These are phyloP conservation scores for Kwoniella shandongensis DNA, from an alignment of 768 basidiomycete species.

Conservation along the genomic window DNA sequence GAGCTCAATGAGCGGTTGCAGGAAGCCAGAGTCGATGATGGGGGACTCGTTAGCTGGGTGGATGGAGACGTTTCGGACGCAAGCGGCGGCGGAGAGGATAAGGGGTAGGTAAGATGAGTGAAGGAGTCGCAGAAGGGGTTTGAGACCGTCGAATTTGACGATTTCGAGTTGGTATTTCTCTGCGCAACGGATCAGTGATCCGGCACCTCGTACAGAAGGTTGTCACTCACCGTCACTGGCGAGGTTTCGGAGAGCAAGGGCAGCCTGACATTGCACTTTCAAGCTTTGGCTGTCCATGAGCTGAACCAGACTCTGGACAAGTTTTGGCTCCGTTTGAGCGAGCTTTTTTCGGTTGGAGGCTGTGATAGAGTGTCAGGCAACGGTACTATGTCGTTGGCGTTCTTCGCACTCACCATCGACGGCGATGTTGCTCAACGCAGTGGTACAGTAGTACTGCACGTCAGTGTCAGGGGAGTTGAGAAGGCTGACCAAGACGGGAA, in stretches of 20 bases:
- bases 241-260: conserved; percentile 89
- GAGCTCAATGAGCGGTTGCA: conserved; percentile 91
- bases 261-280: conserved; percentile 98
- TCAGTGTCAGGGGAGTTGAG: conserved; percentile 97
- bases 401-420: conserved; percentile 86
- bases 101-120: conserved; percentile 96
- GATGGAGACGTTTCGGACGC: conserved; percentile 98
- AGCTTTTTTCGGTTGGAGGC: conserved; percentile 89
- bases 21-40: conserved; percentile 97
- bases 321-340: conserved; percentile 86
- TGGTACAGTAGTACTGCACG: conserved; percentile 99
- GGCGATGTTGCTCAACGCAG: conserved; percentile 95
- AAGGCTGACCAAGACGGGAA: conserved; percentile 91
- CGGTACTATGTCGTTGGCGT: too few relatives aligned
- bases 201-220: neutral
- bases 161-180: conserved; percentile 99
- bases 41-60: conserved; percentile 98
- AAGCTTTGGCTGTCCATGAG: conserved; percentile 97
- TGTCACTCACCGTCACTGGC: conserved; percentile 81
- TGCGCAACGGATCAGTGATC: conserved; percentile 49
- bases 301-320: conserved; percentile 87
- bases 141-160: conserved; percentile 89
- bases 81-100: conserved; percentile 96
- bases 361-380: conserved; percentile 41
- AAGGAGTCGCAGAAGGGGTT: conserved; percentile 85